These are phyloP conservation scores for Chalciporus sp. DNA, from an alignment of 1,284 basidiomycete genomes.

Conservation along the genomic window DNA sequence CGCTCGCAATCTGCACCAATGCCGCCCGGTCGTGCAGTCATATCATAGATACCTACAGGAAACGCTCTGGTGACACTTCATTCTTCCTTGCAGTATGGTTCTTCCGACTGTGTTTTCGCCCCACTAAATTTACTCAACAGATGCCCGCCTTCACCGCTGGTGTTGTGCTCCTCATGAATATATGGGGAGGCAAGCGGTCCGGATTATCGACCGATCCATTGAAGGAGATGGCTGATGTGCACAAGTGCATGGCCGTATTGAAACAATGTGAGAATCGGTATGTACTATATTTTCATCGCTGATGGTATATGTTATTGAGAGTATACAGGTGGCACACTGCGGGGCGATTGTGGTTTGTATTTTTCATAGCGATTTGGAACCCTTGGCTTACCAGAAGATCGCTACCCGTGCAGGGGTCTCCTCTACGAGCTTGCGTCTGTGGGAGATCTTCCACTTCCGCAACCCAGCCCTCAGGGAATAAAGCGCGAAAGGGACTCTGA, in stretches of 20 bases:
- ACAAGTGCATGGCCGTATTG: constrained; percentile 60
- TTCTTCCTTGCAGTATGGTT: constrained; percentile 39
- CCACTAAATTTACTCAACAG: constrained; percentile 17
- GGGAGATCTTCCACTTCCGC: constrained; percentile 64
- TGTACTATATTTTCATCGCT: neutral
- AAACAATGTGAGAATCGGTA: constrained; percentile 37
- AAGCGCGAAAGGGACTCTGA: constrained; percentile 67
- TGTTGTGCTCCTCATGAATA: constrained; percentile 54
- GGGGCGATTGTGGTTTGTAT: too few relatives aligned
- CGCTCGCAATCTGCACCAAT: constrained; percentile 82
- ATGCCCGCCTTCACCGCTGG: constrained; percentile 48
- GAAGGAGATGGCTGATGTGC: constrained; percentile 62
- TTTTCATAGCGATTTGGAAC: neutral
- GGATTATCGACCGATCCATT: constrained; percentile 49
- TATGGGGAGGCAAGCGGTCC: constrained; percentile 56
- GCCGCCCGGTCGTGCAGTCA: constrained; percentile 81
- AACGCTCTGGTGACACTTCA: constrained; percentile 32
- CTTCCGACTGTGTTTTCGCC: constrained; percentile 7
- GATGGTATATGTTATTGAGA: too few relatives aligned
- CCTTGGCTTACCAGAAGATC: neutral
- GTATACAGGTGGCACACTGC: too few relatives aligned
- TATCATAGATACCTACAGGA: constrained; percentile 60
- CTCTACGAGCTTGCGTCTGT: constrained; percentile 68
- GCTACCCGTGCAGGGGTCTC: constrained; percentile 52
- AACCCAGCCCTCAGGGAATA: constrained; percentile 47